Evolutionary conservation across 768 basidiomycete species (phyloP), one percentile per base, ranked within the genome.

Genomic region (Calvatia gigantea): DNA sequence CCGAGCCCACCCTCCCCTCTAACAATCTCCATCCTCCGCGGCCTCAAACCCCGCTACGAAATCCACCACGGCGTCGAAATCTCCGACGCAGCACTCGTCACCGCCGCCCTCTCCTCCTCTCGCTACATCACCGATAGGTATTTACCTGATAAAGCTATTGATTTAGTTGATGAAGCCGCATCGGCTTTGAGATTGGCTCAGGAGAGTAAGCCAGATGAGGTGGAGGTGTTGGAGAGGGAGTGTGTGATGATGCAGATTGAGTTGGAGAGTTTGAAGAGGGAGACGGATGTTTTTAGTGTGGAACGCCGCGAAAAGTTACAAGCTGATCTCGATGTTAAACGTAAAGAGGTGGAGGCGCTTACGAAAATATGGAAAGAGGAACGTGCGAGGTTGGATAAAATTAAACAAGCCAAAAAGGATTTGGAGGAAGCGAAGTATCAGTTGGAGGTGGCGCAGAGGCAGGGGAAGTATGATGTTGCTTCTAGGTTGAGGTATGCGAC

Each of bases 31-130:
- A 97, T 97, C 55, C 78, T 96, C 0, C 87, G 92, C 17, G 94
- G 93, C 6, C 74, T 95, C 31, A 93, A 94, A 65, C 67, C 87
- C 0, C 77, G 85, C 38, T 94, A 95, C 62, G 93, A 96, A 61
- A 91, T 93, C 1, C 94, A 97, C 63, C 94, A 95, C 58, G 94
- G 94, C 28, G 94, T 97, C 1, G 90, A 91, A 64, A 94, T 97
- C 54, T 84, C 91, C 1, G 94, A 97, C 64, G 79, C 81, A 12
- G 91, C 94, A 2, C 75, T 97, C 3, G 94, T 97, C 11, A 95
- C 92, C 3, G 93, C 94, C 23, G 91, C 92, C 0, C 84, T 94
- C 1, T 94, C 95, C 61, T 76, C 83, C 5, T 84, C 91, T 21
- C 82, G 91, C 15, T 95, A 95, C 64, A 86, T 96, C 60, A 86